These are phyloP conservation scores for Trichocladium uniseriatum DNA, from an alignment of 495 filamentous ascomycete species.

Conservation along the genomic window DNA sequence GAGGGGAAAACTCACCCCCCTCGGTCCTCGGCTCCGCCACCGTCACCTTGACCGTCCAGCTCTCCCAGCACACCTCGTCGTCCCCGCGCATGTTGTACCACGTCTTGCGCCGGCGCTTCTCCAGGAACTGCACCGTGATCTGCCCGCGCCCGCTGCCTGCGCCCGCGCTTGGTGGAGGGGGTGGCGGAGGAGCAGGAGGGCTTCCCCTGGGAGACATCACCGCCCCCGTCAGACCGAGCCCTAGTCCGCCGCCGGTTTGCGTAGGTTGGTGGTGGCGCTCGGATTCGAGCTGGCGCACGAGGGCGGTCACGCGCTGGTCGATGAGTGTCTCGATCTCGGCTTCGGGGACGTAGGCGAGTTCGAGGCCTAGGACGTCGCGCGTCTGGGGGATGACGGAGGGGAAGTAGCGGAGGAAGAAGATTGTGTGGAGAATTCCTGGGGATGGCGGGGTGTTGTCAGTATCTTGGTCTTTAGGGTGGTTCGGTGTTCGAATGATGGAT, in stretches of 20 bases:
- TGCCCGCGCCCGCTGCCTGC: conserved; percentile 70
- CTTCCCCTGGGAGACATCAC: too few relatives aligned
- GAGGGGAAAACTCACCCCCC: conserved; percentile 55
- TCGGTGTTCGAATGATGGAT: not conserved
- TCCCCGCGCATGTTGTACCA: conserved; percentile 73
- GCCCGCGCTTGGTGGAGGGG: not conserved
- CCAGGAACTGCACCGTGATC: conserved; percentile 87
- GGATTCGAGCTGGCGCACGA: conserved; percentile 57
- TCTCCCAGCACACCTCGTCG: conserved; percentile 95
- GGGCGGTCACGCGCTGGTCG: conserved; percentile 67
- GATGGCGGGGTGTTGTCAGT: too few relatives aligned
- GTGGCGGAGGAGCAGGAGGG: too few relatives aligned
- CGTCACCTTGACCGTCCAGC: conserved; percentile 86
- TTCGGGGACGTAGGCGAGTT: conserved; percentile 81
- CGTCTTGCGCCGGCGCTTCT: conserved; percentile 75
- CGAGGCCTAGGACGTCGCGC: conserved; percentile 85
- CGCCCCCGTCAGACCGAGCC: conserved; percentile 1
- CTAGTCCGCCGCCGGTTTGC: conserved; percentile 7
- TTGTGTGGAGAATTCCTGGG: conserved; percentile 87
- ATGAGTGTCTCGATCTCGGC: conserved; percentile 85
- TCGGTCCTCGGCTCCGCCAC: conserved; percentile 83
- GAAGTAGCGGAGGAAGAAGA: conserved; percentile 99
- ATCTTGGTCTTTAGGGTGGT: too few relatives aligned
- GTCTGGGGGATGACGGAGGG: conserved; percentile 73
- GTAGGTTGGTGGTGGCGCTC: conserved; percentile 28